These are phyloP conservation scores for Rhodotorula sp. DNA, from an alignment of 1,284 basidiomycete genomes.

Conservation along the genomic window DNA sequence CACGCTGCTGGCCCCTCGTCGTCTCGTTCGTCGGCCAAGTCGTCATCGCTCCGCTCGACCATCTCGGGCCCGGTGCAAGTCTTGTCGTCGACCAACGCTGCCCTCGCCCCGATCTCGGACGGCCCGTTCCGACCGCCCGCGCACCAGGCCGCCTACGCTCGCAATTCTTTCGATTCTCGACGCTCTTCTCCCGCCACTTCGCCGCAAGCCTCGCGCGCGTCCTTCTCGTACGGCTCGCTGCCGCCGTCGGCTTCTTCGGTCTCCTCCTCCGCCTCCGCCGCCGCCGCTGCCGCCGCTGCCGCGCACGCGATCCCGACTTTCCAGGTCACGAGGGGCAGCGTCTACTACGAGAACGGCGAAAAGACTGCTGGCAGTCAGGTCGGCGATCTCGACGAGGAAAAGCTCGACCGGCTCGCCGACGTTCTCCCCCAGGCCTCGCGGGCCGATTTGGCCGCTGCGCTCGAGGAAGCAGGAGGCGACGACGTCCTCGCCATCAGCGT, in stretches of 20 bases:
- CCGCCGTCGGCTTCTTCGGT: not conserved
- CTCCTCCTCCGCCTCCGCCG: no score
- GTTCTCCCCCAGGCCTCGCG: slow-evolving; percentile 34
- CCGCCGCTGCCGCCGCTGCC: no score
- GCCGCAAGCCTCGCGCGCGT: slow-evolving; percentile 3
- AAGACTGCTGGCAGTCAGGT: not conserved
- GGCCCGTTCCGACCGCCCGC: slow-evolving; percentile 8
- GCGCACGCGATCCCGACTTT: not conserved
- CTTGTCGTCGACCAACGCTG: not conserved
- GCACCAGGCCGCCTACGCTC: not conserved
- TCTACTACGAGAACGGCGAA: not conserved
- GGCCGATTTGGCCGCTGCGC: slow-evolving; percentile 16
- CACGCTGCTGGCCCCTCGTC: not conserved
- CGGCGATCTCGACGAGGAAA: slow-evolving; percentile 4
- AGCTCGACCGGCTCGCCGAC: slow-evolving; percentile 25
- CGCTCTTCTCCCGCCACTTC: slow-evolving; percentile 1
- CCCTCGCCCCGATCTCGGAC: not conserved
- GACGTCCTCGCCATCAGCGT: slow-evolving; percentile 35
- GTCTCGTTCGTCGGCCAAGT: not conserved
- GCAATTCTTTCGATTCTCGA: slow-evolving; percentile 15
- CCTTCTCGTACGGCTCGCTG: slow-evolving; percentile 6
- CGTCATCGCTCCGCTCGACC: not conserved
- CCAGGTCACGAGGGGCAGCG: not conserved
- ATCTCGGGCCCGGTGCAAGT: slow-evolving; percentile 12
- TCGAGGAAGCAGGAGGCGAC: slow-evolving; percentile 33